A percentile compares a stretch with the other conserved stretches of the same genome.
Evolutionary conservation across 495 filamentous ascomycete species (phyloP).

Genomic region (Umbilicaria muhlenbergii): DNA sequence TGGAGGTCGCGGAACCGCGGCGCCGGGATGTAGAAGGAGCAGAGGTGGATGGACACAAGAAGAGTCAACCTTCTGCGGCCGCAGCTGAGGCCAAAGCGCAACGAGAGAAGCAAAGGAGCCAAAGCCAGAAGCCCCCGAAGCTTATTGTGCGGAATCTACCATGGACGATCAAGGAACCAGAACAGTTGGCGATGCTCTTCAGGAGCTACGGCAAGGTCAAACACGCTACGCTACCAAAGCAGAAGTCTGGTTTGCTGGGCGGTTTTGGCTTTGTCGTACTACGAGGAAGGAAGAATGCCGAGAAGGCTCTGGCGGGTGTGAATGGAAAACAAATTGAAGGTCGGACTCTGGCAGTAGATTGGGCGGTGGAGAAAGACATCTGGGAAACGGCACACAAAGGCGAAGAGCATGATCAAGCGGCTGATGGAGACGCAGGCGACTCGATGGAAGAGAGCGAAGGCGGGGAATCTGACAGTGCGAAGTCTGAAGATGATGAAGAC

Average conservation of each 20-base stretch:
- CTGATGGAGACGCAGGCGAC: slow-evolving; percentile 12
- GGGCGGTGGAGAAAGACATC: slow-evolving; percentile 80
- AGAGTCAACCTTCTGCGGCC: slow-evolving; percentile 29
- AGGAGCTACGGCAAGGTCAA: slow-evolving; percentile 81
- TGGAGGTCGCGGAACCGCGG: slow-evolving; percentile 78
- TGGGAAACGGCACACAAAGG: slow-evolving; percentile 52
- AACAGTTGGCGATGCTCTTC: slow-evolving; percentile 66
- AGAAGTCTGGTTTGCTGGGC: slow-evolving; percentile 46
- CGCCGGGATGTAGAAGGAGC: slow-evolving; percentile 39
- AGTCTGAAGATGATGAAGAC: background rate
- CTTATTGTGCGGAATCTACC: slow-evolving; percentile 91
- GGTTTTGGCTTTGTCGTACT: slow-evolving; percentile 92
- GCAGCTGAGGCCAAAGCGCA: slow-evolving; percentile 37
- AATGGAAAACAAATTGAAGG: slow-evolving; percentile 90
- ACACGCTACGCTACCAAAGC: slow-evolving; percentile 61
- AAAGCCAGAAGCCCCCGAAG: slow-evolving; percentile 50
- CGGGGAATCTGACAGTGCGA: slow-evolving; percentile 14
- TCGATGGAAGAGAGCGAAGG: slow-evolving; percentile 14
- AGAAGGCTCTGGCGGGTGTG: slow-evolving; percentile 67
- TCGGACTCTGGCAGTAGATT: slow-evolving; percentile 77
- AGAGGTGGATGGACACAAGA: slow-evolving; percentile 18
- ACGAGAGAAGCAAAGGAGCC: slow-evolving; percentile 36
- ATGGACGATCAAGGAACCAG: slow-evolving; percentile 80
- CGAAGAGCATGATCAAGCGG: slow-evolving; percentile 20
- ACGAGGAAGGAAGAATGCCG: slow-evolving; percentile 76